Evolutionary conservation across 192 early-diverging fungal genomes (phyloP).

Genomic region (Chytriomyces sp.): DNA sequence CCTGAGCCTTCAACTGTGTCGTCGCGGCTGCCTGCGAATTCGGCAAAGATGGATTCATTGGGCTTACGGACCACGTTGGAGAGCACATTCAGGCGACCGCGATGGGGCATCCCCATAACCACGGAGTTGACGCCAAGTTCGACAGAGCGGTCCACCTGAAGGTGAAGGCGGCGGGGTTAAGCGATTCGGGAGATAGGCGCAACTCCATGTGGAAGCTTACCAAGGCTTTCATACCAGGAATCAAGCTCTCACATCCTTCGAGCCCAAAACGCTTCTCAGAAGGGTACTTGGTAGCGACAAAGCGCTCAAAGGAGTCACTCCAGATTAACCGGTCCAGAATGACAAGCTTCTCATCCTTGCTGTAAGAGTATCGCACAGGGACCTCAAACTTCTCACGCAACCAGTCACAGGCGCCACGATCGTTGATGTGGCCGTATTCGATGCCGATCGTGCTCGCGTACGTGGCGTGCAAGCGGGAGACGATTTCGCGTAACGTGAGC

Average conservation of each 20-base stretch:
- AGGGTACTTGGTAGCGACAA: conserved; percentile 95
- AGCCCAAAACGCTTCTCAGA: conserved; percentile 97
- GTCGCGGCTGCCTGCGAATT: conserved; percentile 88
- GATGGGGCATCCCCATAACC: conserved; percentile 99
- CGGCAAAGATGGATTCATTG: conserved; percentile 97
- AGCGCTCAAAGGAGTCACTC: conserved; percentile 96
- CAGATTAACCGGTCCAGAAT: conserved; percentile 97
- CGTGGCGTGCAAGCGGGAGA: conserved; percentile 75
- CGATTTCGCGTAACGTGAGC: conserved; percentile 89
- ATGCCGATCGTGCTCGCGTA: conserved; percentile 95
- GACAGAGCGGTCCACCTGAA: conserved; percentile 90
- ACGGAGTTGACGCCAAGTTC: conserved; percentile 94
- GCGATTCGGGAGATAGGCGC: not conserved
- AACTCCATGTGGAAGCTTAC: conserved; percentile 45
- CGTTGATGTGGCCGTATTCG: conserved; percentile 98
- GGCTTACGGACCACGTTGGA: conserved; percentile 99
- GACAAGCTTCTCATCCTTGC: conserved; percentile 84
- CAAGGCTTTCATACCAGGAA: conserved; percentile 98
- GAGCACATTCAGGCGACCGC: conserved; percentile 97
- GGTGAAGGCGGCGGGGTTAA: not conserved
- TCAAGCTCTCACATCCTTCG: conserved; percentile 95
- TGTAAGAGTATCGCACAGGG: conserved; percentile 85
- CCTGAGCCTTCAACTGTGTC: conserved; percentile 93
- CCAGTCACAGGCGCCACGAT: conserved; percentile 96
- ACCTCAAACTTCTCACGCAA: conserved; percentile 90